Base-by-base conservation (phyloP, 257 asterid species). In the Nicotiana undulata region DNA sequence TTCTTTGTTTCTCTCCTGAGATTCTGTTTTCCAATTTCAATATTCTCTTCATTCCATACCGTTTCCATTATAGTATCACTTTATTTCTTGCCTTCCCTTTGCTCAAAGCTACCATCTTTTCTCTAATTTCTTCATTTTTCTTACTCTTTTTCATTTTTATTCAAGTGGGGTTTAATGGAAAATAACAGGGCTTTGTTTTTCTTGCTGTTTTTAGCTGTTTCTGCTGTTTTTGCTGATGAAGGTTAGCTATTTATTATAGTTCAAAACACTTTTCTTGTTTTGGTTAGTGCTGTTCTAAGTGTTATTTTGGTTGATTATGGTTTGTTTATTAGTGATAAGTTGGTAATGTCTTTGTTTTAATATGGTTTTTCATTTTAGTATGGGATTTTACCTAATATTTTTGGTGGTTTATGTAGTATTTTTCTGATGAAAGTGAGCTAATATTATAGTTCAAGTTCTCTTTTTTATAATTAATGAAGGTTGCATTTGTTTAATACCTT, bases 191-290 rank as follows among this genome's bases (percentile, higher is more conserved):
- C 86, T 55, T 72, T 81, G 26, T 16, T 86, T 24, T 85, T 44
- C 85, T 90, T 85, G 34, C 65, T 90, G 81, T 92, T 86, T 81
- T 86, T 91, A 85, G 78, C 85, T 1, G 83, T 86, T 22, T 89
- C 98, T 79, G 90, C 90, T 76, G 92, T 86, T 85, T 91, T 85
- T 85, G 93, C 93, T 82, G 96, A 88, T 89, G 97, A 93, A 90
- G 97, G 96, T 92, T 84, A 84, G 82, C 37, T 26, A 4, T n/a
- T 20, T 5, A n/a, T 13, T 51, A 3, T 10, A 51, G 56, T 51
- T 51, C 17, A 11, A 51, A 49, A 13, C 3, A 51, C 6, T 51
- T 13, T 53, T 53, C 60, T 40, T 51, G 9, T 31, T 22, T 10
- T 20, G 32, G 12, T 0, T 8, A 3, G n/a, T 75, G 58, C 10